Conservation (phyloP, 768 basidiomycete species). For the Tulasnella sp. region DNA sequence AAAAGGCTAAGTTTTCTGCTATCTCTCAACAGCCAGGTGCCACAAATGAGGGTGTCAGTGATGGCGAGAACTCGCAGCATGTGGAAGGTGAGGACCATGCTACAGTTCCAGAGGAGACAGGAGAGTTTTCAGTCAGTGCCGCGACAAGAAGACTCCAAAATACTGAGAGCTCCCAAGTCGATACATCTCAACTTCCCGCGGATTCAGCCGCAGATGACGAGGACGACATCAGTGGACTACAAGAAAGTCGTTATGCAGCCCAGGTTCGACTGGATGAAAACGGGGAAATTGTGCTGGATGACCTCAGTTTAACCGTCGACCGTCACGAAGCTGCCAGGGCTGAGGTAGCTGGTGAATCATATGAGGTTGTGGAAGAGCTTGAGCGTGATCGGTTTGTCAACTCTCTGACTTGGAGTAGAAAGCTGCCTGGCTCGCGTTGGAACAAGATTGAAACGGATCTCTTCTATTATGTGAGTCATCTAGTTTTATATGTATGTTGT, state of each 20-base stretch:
- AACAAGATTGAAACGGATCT: slow-evolving; percentile 78
- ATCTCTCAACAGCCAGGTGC: slow-evolving; percentile 44
- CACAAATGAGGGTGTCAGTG: slow-evolving; percentile 16
- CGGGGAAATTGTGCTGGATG: slow-evolving; percentile 77
- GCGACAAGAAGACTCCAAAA: slow-evolving; percentile 3
- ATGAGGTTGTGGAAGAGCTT: slow-evolving; percentile 37
- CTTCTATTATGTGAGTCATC: slow-evolving; percentile 57
- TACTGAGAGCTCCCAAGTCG: slow-evolving; percentile 15
- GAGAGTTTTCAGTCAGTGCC: neutral
- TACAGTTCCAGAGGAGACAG: no score
- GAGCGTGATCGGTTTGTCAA: slow-evolving; percentile 75
- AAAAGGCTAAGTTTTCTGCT: slow-evolving; percentile 51
- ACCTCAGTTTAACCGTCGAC: slow-evolving; percentile 71
- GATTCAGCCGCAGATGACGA: slow-evolving; percentile 34
- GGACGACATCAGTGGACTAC: slow-evolving; percentile 45
- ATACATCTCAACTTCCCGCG: slow-evolving; percentile 18
- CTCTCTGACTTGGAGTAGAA: slow-evolving; percentile 66
- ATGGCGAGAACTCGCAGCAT: slow-evolving; percentile 1
- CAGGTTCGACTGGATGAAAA: slow-evolving; percentile 80
- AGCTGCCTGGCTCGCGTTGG: slow-evolving; percentile 75
- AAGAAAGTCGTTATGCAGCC: slow-evolving; percentile 62
- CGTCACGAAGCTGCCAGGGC: slow-evolving; percentile 25
- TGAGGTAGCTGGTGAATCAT: slow-evolving; percentile 34
- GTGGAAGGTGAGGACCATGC: neutral
- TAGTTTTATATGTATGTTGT: slow-evolving; percentile 22